Evolutionary conservation across 2,329 filamentous ascomycete species (phyloP).

Genomic region (Colletotrichum sp.): DNA sequence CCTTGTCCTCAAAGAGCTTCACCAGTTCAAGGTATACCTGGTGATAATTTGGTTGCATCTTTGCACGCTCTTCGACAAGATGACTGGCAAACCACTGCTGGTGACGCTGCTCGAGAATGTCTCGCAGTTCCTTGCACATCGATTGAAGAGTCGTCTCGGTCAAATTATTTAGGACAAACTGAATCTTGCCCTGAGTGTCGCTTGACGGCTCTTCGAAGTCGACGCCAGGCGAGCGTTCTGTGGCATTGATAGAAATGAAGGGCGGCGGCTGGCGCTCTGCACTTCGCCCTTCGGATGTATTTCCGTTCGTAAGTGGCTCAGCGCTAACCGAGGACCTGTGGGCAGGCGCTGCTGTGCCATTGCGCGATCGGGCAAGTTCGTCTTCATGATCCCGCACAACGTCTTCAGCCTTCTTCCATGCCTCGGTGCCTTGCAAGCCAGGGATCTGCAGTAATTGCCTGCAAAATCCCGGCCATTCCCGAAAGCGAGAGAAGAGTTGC

Average conservation of each 20-base stretch:
- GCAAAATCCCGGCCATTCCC: conserved; percentile 96
- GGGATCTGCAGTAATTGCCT: conserved; percentile 83
- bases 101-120: conserved; percentile 79
- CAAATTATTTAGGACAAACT: conserved; percentile 96
- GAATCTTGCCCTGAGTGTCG: conserved; percentile 88
- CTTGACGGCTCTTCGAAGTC: conserved; percentile 83
- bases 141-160: conserved; percentile 86
- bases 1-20: conserved; percentile 78
- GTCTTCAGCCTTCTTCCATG: conserved; percentile 82
- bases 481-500: conserved; percentile 81
- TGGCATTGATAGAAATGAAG: conserved; percentile 81
- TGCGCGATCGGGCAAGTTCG: conserved; percentile 60
- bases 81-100: conserved; percentile 98
- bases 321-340: conserved; percentile 41
- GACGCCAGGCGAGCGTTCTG: conserved; percentile 67
- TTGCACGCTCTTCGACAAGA: conserved; percentile 93
- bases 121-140: conserved; percentile 82
- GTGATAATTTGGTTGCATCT: conserved; percentile 97
- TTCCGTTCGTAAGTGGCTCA: conserved; percentile 72
- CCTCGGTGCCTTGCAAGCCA: conserved; percentile 82
- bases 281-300: conserved; percentile 64
- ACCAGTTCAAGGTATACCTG: conserved; percentile 90
- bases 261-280: conserved; percentile 69
- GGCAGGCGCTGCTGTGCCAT: conserved; percentile 47
- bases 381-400: conserved; percentile 74